Evolutionary conservation across 2,329 filamentous ascomycete species (phyloP).

Genomic region (Penicillium sumatraense): DNA sequence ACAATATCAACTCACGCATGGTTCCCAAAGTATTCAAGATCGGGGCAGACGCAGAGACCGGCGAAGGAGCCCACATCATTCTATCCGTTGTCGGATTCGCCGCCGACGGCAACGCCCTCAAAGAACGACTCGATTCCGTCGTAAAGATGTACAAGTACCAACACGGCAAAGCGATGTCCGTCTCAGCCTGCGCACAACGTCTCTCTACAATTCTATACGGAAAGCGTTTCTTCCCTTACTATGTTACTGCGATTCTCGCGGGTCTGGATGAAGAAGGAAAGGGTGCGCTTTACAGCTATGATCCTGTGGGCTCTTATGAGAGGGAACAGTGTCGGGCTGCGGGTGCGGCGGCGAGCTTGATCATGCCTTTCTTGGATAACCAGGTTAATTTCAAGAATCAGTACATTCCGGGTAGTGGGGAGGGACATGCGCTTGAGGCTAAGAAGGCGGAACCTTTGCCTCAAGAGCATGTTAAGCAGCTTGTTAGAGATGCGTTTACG

Average conservation of each 20-base stretch:
- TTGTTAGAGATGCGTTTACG: constrained; percentile 97
- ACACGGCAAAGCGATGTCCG: constrained; percentile 93
- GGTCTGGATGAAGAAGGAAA: constrained; percentile 93
- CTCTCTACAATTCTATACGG: constrained; percentile 94
- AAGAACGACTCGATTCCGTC: constrained; percentile 89
- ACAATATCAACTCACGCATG: constrained; percentile 98
- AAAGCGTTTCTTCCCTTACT: constrained; percentile 99
- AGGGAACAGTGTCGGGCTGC: constrained; percentile 93
- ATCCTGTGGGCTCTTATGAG: constrained; percentile 97
- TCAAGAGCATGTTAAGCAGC: constrained; percentile 73
- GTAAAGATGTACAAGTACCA: constrained; percentile 99
- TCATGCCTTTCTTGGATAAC: constrained; percentile 99
- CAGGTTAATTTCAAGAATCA: constrained; percentile 99
- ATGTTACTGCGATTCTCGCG: constrained; percentile 90
- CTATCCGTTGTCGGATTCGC: constrained; percentile 95
- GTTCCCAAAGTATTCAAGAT: constrained; percentile 97
- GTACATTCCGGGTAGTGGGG: constrained; percentile 84
- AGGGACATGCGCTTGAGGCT: constrained; percentile 76
- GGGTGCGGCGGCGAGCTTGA: constrained; percentile 88
- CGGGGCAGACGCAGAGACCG: constrained; percentile 83
- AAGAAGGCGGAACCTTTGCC: constrained; percentile 66
- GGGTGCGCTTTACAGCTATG: constrained; percentile 95
- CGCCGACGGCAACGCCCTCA: constrained; percentile 89
- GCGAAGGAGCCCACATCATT: constrained; percentile 83
- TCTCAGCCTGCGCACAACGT: constrained; percentile 92